Conservation (phyloP, 768 basidiomycete genomes). For the Sporobolomyces pararoseus region DNA sequence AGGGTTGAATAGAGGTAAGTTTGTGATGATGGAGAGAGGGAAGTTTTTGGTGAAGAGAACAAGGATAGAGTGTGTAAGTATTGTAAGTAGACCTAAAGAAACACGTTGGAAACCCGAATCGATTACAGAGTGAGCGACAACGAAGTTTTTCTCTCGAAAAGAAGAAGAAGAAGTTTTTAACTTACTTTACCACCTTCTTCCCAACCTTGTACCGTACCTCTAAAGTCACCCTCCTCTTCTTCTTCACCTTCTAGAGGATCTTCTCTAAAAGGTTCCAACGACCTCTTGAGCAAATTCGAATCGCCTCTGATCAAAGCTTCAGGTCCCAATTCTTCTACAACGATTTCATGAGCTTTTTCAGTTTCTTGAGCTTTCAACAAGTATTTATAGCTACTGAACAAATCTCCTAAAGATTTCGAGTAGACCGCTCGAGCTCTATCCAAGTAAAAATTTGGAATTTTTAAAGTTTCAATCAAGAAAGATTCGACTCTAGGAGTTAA, state of each 20-base stretch:
- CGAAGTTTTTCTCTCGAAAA: background rate
- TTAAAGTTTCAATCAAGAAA: conserved; percentile 61
- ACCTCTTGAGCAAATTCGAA: conserved; percentile 60
- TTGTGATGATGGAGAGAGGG: conserved; percentile 73
- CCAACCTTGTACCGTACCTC: conserved; percentile 66
- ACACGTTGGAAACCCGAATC: conserved; percentile 59
- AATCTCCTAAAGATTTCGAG: conserved; percentile 24
- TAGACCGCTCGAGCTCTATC: conserved; percentile 71
- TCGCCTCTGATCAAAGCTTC: conserved; percentile 75
- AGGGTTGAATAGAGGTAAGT: conserved; percentile 69
- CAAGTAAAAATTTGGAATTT: conserved; percentile 81
- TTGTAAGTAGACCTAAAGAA: conserved; percentile 74
- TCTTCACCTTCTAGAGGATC: conserved; percentile 63
- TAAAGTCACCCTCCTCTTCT: conserved; percentile 54
- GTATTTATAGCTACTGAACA: conserved; percentile 62
- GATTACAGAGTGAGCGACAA: conserved; percentile 49
- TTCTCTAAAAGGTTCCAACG: conserved; percentile 66
- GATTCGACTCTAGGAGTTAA: no score
- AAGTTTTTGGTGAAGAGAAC: conserved; percentile 67
- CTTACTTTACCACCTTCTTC: conserved; percentile 74
- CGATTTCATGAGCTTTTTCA: conserved; percentile 73
- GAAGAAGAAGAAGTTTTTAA: conserved; percentile 2
- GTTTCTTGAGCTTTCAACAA: conserved; percentile 68
- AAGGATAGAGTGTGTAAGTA: conserved; percentile 85
- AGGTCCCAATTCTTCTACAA: conserved; percentile 78